Conservation (phyloP, 345 rosid genomes). For the Reutealis trisperma region DNA sequence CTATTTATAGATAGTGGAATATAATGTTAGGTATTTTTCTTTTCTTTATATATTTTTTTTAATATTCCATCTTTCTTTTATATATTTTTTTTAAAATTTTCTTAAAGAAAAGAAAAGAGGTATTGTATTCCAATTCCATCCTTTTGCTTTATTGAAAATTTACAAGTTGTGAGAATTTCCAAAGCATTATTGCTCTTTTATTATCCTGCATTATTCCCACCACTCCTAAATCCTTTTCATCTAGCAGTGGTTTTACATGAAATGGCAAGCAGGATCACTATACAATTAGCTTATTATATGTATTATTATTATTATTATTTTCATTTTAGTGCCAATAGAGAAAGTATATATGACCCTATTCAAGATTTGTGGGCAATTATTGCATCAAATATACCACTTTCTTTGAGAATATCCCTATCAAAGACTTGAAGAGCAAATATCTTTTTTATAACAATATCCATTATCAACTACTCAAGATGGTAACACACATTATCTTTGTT, state of each 20-base stretch:
- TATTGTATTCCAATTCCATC: constrained; percentile 29
- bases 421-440: not conserved
- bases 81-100: not conserved
- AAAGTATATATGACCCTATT: not conserved
- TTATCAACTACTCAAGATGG: not conserved
- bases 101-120: not conserved
- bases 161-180: constrained; percentile 20
- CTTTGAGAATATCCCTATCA: not conserved
- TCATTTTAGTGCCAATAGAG: not conserved
- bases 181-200: constrained; percentile 18
- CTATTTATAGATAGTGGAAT: constrained; percentile 45
- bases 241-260: not conserved
- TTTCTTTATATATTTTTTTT: not conserved
- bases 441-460: not conserved
- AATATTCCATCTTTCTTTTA: not conserved
- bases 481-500: not conserved
- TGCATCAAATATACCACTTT: not conserved
- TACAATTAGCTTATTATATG: not conserved
- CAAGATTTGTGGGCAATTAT: not conserved
- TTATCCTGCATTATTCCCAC: constrained; percentile 15
- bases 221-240: not conserved
- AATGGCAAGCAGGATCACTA: not conserved
- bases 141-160: constrained; percentile 16
- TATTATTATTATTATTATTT: not conserved
- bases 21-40: not conserved